Percentiles rank a stretch among this genome's conserved stretches.
Conservation (phyloP, 345 rosid species). For the Corchorus capsularis region DNA sequence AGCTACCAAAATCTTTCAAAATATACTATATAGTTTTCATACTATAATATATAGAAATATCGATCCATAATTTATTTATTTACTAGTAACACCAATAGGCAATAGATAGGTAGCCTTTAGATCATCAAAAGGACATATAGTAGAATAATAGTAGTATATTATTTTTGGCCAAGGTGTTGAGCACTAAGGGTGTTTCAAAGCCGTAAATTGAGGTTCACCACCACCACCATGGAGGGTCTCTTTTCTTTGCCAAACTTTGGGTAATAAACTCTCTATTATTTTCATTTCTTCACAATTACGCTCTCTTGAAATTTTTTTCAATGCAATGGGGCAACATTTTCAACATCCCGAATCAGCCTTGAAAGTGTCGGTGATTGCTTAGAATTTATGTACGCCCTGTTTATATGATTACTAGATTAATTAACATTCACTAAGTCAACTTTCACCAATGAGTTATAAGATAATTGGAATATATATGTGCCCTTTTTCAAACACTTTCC, state of each 20-base stretch:
- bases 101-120: not conserved
- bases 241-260: conserved; percentile 14
- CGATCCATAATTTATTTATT: too few relatives aligned
- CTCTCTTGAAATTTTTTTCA: conserved; percentile 12
- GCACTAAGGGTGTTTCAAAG: conserved; percentile 8
- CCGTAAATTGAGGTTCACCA: conserved; percentile 15
- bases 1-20: not conserved
- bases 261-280: not conserved
- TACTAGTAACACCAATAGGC: not conserved
- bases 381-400: conserved; percentile 1
- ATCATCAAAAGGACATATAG: too few relatives aligned
- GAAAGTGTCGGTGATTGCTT: conserved; percentile 12
- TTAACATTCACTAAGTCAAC: not conserved
- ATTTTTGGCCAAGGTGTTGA: not conserved
- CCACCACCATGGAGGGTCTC: conserved; percentile 10
- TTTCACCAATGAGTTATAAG: not conserved
- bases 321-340: conserved; percentile 13
- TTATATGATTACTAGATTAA: not conserved
- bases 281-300: not conserved
- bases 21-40: not conserved
- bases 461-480: not conserved
- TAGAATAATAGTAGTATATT: too few relatives aligned
- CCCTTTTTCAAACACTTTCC: not conserved
- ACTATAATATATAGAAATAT: too few relatives aligned
- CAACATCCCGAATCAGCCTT: conserved; percentile 7